Conservation (phyloP, 73 alveolate species). For the Blepharisma stoltei region DNA sequence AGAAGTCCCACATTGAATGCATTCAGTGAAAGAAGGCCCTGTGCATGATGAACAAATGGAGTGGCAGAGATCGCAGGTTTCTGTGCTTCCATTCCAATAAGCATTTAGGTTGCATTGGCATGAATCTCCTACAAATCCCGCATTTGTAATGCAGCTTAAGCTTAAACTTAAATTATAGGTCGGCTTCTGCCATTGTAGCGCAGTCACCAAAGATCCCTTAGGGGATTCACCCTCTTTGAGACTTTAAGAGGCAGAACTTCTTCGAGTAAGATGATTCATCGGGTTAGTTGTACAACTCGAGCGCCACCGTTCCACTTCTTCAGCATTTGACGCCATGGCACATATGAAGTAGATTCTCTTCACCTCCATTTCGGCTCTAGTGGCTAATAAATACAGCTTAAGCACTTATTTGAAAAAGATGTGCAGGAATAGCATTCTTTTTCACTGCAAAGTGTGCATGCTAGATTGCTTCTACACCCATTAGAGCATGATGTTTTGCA, state of each 20-base stretch:
- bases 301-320: too few relatives aligned
- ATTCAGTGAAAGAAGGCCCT: neutral
- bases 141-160: conserved; percentile 27
- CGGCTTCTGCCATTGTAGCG: too few relatives aligned
- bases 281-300: too few relatives aligned
- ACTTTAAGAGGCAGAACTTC: too few relatives aligned
- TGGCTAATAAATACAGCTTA: too few relatives aligned
- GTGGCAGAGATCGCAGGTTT: neutral
- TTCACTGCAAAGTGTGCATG: conserved; percentile 11
- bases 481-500: neutral
- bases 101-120: neutral
- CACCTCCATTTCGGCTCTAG: too few relatives aligned
- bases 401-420: neutral
- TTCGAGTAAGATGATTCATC: too few relatives aligned
- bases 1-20: neutral
- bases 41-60: neutral
- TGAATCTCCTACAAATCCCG: neutral
- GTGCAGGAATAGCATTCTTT: neutral
- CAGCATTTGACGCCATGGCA: too few relatives aligned
- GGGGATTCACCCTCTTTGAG: too few relatives aligned
- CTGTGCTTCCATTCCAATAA: conserved; percentile 4
- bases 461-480: neutral
- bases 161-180: too few relatives aligned
- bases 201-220: too few relatives aligned
- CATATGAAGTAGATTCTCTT: too few relatives aligned